phyloP scores from a whole-genome alignment of 2,329 filamentous ascomycete species.

The Leptographium radiaticola region DNA sequence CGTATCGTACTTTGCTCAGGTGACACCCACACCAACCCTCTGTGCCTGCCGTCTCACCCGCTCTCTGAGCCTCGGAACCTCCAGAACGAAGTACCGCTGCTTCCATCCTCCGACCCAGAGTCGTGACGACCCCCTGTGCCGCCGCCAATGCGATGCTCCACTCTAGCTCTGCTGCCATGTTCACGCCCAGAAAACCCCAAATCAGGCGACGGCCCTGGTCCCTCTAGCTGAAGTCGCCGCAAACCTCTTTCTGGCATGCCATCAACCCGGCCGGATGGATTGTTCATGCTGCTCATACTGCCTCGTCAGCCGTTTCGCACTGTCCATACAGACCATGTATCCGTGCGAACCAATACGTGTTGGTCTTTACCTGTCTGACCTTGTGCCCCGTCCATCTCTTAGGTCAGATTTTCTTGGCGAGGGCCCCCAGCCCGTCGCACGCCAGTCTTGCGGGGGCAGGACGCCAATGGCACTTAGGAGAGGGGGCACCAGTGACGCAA shows the following conservation, averaged over 20 bases:
- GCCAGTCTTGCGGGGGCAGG: background rate
- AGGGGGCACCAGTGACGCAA: background rate
- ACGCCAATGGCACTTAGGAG: background rate
- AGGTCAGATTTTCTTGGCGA: background rate
- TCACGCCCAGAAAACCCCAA: background rate
- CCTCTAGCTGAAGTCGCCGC: background rate
- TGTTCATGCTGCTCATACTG: background rate
- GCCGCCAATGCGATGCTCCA: too few relatives aligned
- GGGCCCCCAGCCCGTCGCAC: background rate
- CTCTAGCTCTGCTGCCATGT: background rate
- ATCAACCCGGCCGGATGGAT: background rate
- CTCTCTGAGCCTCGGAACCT: slow-evolving; percentile 9
- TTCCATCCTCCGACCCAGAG: background rate
- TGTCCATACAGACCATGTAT: background rate
- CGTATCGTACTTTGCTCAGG: too few relatives aligned
- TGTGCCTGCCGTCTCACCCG: background rate
- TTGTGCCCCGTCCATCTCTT: background rate
- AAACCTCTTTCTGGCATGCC: background rate
- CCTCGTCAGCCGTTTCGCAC: background rate
- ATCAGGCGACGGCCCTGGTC: background rate
- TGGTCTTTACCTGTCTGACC: background rate
- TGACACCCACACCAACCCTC: too few relatives aligned
- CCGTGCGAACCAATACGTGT: background rate
- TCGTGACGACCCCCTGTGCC: background rate
- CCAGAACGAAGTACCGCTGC: slow-evolving; percentile 2